These are phyloP conservation scores for Tulasnella sp. DNA, from an alignment of 768 basidiomycete genomes.

Conservation along the genomic window DNA sequence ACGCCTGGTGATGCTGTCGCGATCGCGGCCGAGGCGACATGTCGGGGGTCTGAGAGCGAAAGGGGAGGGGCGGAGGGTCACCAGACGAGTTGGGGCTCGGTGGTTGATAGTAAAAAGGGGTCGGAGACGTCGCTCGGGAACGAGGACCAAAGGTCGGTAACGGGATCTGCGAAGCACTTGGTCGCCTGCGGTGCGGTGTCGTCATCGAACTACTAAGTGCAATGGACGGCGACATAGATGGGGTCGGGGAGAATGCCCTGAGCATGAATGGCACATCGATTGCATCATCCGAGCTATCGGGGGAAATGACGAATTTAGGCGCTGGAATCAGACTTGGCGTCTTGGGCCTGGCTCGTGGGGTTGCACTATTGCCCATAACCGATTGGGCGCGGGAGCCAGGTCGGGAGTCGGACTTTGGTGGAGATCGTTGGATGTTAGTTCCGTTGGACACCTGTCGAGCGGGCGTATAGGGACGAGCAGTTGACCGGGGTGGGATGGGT, in stretches of 20 bases:
- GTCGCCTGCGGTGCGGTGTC: constrained; percentile 11
- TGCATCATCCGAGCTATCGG: constrained; percentile 35
- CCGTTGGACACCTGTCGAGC: background rate
- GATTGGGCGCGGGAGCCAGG: constrained; percentile 16
- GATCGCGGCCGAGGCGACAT: constrained; percentile 37
- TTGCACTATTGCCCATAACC: constrained; percentile 23
- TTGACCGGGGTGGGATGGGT: constrained; percentile 9
- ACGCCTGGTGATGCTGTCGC: background rate
- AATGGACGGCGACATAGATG: background rate
- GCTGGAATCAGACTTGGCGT: constrained; percentile 71
- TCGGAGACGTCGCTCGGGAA: constrained; percentile 45
- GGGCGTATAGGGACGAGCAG: background rate
- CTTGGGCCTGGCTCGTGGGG: constrained; percentile 59
- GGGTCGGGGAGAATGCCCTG: constrained; percentile 54
- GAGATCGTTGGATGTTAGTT: constrained; percentile 1
- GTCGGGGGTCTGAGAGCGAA: constrained; percentile 62
- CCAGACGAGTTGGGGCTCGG: constrained; percentile 36
- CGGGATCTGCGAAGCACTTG: constrained; percentile 42
- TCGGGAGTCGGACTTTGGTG: constrained; percentile 10
- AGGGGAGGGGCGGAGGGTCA: constrained; percentile 7
- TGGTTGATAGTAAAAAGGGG: constrained; percentile 54
- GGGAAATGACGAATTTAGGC: constrained; percentile 43
- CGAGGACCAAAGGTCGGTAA: constrained; percentile 10
- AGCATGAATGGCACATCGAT: constrained; percentile 34
- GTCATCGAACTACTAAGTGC: constrained; percentile 7